Conservation (phyloP, 169 alveolate species). For the Plasmodium yoelii region DNA sequence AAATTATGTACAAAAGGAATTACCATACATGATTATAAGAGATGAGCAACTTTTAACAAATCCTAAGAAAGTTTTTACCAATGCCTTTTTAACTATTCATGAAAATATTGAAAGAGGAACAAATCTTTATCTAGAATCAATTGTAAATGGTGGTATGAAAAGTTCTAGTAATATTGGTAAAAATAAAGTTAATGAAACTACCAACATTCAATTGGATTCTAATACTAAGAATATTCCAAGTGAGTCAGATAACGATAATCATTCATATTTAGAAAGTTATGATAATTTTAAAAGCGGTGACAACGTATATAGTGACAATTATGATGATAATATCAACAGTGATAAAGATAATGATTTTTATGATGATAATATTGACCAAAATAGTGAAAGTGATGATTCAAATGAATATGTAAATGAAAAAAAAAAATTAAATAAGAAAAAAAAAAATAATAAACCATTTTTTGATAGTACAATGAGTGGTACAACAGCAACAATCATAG, state of each 20-base stretch:
- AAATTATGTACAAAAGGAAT: slow-evolving; percentile 83
- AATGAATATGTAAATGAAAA: slow-evolving; percentile 44
- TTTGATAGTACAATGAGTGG: slow-evolving; percentile 88
- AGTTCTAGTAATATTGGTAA: slow-evolving; percentile 2
- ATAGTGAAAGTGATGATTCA: slow-evolving; percentile 7
- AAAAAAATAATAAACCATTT: slow-evolving; percentile 44
- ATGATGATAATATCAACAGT: slow-evolving; percentile 7
- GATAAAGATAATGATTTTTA: background rate
- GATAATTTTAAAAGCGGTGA: background rate
- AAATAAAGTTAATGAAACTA: background rate
- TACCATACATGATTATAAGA: slow-evolving; percentile 80
- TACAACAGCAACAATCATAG: slow-evolving; percentile 84
- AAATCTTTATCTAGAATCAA: slow-evolving; percentile 31
- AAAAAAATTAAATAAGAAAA: slow-evolving; percentile 22
- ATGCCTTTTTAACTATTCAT: slow-evolving; percentile 64
- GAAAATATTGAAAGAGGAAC: slow-evolving; percentile 54
- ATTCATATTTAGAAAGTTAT: slow-evolving; percentile 12
- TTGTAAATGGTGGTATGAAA: slow-evolving; percentile 1
- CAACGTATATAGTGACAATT: slow-evolving; percentile 14
- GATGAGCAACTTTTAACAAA: slow-evolving; percentile 65
- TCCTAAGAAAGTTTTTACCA: slow-evolving; percentile 71
- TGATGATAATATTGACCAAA: background rate
- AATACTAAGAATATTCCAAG: background rate
- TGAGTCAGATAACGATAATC: slow-evolving; percentile 3
- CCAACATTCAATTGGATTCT: slow-evolving; percentile 8